These are phyloP conservation scores for Neurospora tetraspora DNA, from an alignment of 495 filamentous ascomycete genomes.

Conservation along the genomic window DNA sequence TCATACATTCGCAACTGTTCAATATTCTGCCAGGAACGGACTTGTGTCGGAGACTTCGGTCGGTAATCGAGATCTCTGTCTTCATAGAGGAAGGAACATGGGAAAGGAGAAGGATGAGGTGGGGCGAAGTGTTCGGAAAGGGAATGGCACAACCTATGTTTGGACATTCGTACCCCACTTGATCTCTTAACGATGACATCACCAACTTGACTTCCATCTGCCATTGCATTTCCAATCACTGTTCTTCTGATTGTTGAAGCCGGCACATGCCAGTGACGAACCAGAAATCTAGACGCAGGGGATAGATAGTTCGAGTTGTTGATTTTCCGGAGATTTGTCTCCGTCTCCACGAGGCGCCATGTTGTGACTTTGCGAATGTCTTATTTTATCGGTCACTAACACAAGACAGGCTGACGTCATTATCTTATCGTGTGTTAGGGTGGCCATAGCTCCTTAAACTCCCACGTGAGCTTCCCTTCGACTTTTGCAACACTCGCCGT, in stretches of 20 bases:
- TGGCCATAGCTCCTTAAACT: too few species aligned
- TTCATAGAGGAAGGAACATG: background rate
- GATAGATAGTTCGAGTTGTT: too few species aligned
- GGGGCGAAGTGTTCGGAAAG: background rate
- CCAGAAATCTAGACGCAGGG: too few species aligned
- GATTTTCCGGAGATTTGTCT: background rate
- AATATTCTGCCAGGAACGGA: background rate
- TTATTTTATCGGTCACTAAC: background rate
- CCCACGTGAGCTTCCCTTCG: background rate
- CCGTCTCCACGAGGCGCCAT: background rate
- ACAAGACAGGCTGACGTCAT: background rate
- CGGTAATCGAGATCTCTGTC: background rate
- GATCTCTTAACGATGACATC: too few species aligned
- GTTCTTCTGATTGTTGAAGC: background rate
- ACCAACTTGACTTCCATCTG: background rate
- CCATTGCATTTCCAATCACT: background rate
- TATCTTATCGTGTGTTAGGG: too few species aligned
- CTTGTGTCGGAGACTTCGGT: background rate
- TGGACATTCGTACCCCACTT: too few species aligned
- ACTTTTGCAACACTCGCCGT: background rate
- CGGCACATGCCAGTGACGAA: background rate
- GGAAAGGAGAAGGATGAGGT: background rate
- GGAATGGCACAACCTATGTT: background rate
- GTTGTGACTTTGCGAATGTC: background rate
- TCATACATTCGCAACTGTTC: background rate